Evolutionary conservation across 805 yeast species (phyloP), one percentile per base, ranked within the genome.

Genomic region (Suhomyces kilbournensis): DNA sequence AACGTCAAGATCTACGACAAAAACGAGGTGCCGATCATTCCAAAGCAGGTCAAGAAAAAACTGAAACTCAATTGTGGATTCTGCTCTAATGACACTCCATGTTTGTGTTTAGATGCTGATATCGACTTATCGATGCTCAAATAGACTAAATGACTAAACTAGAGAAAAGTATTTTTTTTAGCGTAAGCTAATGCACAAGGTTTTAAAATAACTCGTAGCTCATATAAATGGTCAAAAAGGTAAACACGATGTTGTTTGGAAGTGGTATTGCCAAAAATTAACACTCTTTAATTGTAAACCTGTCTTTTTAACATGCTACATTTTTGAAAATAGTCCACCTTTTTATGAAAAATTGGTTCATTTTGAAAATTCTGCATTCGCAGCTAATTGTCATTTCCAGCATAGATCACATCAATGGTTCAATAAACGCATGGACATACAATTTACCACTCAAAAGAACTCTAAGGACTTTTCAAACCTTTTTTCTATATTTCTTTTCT

Each of bases 91-190:
- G 75, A 69, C 44, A 66, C 73, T 0, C 75, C 78, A 3, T 75
- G 79, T 51, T 61, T 74, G 46, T 74, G 79, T 55, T 61, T 74
- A 46, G 79, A 74, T 47, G 70, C 74, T 9, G 78, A 74, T 14
- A 50, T 53, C 47, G 54, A 57, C 43, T 47, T 55, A 12, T 35
- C 44, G 47, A 46, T 47, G 25, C 30, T 51, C 34, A 40, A 38
- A 30, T 32, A 40, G n/a, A 19, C 25, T n/a, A 39, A 39, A 9
- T 12, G 17, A 9, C 23, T 39, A 6, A 4, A 39, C 7, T 9
- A 19, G 20, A 19, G 12, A 39, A 12, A 39, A 12, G 25, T 22
- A 12, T 10, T 38, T 14, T 38, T 14, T 19, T 22, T 22, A 22
- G 6, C 25, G 25, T 22, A 3, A 22, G 6, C 25, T 22, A 22